Percentiles rank a stretch among this genome's conserved stretches.
Evolutionary conservation across 805 yeast genomes (phyloP).

Genomic region (Debaryomyces maramus): DNA sequence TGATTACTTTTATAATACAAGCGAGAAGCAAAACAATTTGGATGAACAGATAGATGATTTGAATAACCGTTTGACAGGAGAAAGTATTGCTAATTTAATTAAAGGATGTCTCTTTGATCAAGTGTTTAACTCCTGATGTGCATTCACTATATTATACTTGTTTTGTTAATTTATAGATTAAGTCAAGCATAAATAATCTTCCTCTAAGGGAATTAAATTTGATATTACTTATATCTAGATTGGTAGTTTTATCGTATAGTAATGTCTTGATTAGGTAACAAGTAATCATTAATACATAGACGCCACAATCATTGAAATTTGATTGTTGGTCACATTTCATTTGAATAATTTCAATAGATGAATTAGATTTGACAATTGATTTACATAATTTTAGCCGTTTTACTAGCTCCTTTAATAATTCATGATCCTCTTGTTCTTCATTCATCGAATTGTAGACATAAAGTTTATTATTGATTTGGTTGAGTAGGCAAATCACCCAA

Average conservation of each 20-base stretch:
- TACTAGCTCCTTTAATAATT: conserved; percentile 25
- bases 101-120: conserved; percentile 26
- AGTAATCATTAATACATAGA: conserved; percentile 40
- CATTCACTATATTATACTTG: not conserved
- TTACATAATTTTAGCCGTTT: conserved; percentile 21
- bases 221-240: conserved; percentile 41
- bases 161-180: conserved; percentile 15
- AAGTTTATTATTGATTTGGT: conserved; percentile 47
- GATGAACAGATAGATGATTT: conserved; percentile 14
- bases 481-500: conserved; percentile 67
- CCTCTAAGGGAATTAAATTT: conserved; percentile 50
- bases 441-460: conserved; percentile 65
- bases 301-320: conserved; percentile 69
- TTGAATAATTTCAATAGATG: conserved; percentile 24
- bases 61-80: conserved; percentile 16
- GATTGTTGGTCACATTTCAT: conserved; percentile 57
- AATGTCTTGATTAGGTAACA: conserved; percentile 33
- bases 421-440: conserved; percentile 27
- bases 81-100: conserved; percentile 28
- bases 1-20: conserved; percentile 25
- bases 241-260: conserved; percentile 24
- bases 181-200: conserved; percentile 39
- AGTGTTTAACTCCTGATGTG: conserved; percentile 13
- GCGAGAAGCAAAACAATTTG: conserved; percentile 5
- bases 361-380: conserved; percentile 21